Base-by-base conservation (phyloP, 352 stramenopile genomes). In the Pythium biforme region DNA sequence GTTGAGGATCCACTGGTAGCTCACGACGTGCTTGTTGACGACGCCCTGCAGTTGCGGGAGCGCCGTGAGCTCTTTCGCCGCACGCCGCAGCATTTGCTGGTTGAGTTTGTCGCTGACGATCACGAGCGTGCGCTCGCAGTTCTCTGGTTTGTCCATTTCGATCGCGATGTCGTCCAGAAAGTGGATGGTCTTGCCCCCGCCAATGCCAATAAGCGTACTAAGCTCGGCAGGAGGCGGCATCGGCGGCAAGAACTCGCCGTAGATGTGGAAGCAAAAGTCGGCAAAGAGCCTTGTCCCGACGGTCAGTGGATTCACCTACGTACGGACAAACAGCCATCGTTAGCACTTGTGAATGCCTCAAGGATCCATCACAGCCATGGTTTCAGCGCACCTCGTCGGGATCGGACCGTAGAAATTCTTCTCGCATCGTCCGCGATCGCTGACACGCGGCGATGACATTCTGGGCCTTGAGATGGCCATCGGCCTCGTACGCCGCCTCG, bases 1-100 rank as follows among this genome's bases (percentile, higher is more conserved):
- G 72, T 93, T 89, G 50, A 95, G 80, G 34, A 95, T 71, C 86
- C 86, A 95, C 62, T 92, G 73, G 66, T 93, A 95, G 68, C 85
- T 92, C 40, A 95, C 82, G 62, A 91, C 83, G 20, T 73, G 62
- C 40, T 77, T 71, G 19, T 66, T 55, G 3, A 55, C 60, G 9
- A 86, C 52, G n/a, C 48, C 40, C 45, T 76, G 76, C 11, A 92
- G 52, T 50, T 86, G 70, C 26, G 73, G 70, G 37, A 78, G 55
- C 9, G 65, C 55, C 41, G 63, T 75, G n/a, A 92, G 59, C 39
- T 69, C 66, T n/a, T 73, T 73, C 7, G 55, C 50, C 22, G 45
- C 59, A 41, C 80, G 70, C 25, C 76, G 72, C 25, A 90, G 58
- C 57, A 76, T 76, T n/a, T 68, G 66, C 15, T 80, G 73, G 59